Evolutionary conservation across 169 alveolate genomes (phyloP).

Genomic region (Perkinsus marinus): DNA sequence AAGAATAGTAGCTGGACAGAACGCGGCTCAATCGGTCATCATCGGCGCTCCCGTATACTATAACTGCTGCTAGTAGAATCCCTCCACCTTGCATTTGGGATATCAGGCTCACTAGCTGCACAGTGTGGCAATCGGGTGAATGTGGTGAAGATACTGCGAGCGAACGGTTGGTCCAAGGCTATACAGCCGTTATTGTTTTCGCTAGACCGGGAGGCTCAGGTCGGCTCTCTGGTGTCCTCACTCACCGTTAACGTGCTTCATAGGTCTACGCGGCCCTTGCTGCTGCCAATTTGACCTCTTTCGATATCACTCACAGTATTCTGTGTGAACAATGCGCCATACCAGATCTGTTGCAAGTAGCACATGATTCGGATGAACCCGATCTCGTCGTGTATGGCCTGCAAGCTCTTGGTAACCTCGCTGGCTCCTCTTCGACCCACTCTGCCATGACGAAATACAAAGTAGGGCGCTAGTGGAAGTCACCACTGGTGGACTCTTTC

Average conservation of each 20-base stretch:
- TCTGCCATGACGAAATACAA: not conserved
- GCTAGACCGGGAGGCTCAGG: conserved; percentile 8
- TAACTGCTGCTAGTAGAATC: not conserved
- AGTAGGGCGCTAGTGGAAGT: not conserved
- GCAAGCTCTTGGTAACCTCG: conserved; percentile 21
- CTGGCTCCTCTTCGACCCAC: not conserved
- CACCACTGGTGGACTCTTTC: not conserved
- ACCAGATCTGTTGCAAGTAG: not conserved
- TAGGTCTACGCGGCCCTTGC: conserved; percentile 19
- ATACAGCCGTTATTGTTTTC: conserved; percentile 24
- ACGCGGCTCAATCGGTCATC: too few relatives aligned
- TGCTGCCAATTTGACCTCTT: conserved; percentile 3
- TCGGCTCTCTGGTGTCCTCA: not conserved
- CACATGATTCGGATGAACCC: not conserved
- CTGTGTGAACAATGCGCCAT: not conserved
- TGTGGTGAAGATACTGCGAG: conserved; percentile 4
- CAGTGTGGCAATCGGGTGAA: conserved; percentile 21
- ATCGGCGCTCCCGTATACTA: too few relatives aligned
- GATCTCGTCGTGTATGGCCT: conserved; percentile 7
- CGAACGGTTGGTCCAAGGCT: conserved; percentile 26
- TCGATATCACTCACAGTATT: not conserved
- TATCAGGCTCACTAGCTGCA: conserved; percentile 18
- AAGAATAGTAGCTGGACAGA: too few relatives aligned
- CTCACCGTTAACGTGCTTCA: not conserved
- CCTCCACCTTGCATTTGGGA: not conserved